These are phyloP conservation scores for Phycomyces blakesleeanus DNA, from an alignment of 192 early-diverging fungal species.

Conservation along the genomic window DNA sequence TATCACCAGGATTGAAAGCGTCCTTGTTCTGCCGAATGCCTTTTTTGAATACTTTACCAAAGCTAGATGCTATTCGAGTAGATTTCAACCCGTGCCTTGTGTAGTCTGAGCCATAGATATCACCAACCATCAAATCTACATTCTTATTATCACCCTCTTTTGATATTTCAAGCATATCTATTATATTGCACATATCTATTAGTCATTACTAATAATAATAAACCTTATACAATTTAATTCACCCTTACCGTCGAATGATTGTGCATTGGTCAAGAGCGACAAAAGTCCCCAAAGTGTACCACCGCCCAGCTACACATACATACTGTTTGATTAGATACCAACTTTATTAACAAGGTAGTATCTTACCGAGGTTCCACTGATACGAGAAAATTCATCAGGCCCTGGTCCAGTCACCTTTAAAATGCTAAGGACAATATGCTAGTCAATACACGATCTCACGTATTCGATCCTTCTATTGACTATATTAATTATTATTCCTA, in stretches of 20 bases:
- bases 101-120: slow-evolving; percentile 93
- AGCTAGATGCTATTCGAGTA: slow-evolving; percentile 89
- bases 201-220: neutral
- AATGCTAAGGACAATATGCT: slow-evolving; percentile 46
- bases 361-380: slow-evolving; percentile 75
- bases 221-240: no score
- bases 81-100: slow-evolving; percentile 89
- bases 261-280: slow-evolving; percentile 81
- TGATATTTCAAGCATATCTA: slow-evolving; percentile 79
- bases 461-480: neutral
- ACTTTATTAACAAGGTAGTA: neutral
- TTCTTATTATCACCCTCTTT: slow-evolving; percentile 89
- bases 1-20: slow-evolving; percentile 73
- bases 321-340: neutral
- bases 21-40: slow-evolving; percentile 55
- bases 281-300: slow-evolving; percentile 95
- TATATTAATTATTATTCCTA: slow-evolving; percentile 12
- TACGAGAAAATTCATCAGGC: slow-evolving; percentile 80
- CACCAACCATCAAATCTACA: slow-evolving; percentile 88
- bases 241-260: slow-evolving; percentile 76
- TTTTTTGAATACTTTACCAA: slow-evolving; percentile 95
- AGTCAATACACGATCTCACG: neutral
- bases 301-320: slow-evolving; percentile 68
- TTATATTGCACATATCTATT: neutral
- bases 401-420: slow-evolving; percentile 79